These are phyloP conservation scores for Russula dissimulans DNA, from an alignment of 768 basidiomycete species.

Conservation along the genomic window DNA sequence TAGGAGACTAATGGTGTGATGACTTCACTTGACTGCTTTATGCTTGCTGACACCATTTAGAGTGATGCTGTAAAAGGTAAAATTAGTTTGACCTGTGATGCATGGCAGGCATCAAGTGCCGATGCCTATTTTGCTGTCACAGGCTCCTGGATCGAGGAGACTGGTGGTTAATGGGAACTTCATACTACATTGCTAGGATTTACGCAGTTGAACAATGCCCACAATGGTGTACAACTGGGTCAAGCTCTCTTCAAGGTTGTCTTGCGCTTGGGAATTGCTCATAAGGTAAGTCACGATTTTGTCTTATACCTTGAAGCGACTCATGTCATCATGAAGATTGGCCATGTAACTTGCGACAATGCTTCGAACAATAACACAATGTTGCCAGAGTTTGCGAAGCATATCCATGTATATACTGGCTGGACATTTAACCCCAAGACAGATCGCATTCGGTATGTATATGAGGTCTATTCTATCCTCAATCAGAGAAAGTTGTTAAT, in stretches of 20 bases:
- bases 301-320: too few species aligned
- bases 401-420: background rate
- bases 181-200: conserved; percentile 30
- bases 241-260: conserved; percentile 32
- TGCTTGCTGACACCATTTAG: background rate
- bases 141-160: conserved; percentile 33
- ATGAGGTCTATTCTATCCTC: too few species aligned
- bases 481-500: too few species aligned
- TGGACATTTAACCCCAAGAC: background rate
- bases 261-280: conserved; percentile 22
- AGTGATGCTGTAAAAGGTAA: conserved; percentile 21
- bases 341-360: background rate
- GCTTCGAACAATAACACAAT: background rate
- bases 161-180: background rate
- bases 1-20: background rate
- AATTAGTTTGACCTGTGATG: conserved; percentile 31
- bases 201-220: conserved; percentile 28
- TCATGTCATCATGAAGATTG: background rate
- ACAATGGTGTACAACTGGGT: conserved; percentile 29
- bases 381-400: background rate
- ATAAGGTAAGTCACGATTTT: conserved; percentile 28
- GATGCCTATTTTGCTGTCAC: conserved; percentile 35
- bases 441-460: background rate
- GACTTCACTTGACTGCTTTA: too few species aligned
- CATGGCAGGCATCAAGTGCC: conserved; percentile 32